A percentile compares a stretch with the other conserved stretches of the same genome.
phyloP scores from a whole-genome alignment of 2,329 filamentous ascomycete genomes.

The Diaporthe vexans region DNA sequence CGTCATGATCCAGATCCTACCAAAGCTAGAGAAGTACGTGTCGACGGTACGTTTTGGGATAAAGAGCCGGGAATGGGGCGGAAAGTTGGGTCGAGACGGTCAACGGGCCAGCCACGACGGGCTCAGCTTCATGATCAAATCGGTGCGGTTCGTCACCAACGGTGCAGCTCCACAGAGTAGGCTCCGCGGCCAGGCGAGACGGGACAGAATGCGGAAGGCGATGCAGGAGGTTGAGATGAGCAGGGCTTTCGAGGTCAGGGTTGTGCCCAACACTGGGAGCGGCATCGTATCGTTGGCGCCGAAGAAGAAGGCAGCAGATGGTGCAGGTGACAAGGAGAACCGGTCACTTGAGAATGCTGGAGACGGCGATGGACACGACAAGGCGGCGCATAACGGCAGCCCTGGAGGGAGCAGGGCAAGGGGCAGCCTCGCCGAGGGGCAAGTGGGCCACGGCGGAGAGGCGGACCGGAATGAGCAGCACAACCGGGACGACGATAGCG shows the following conservation, averaged over 20 bases:
- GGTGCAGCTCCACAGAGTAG: slow-evolving; percentile 74
- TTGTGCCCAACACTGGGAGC: slow-evolving; percentile 45
- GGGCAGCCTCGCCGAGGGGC: not conserved
- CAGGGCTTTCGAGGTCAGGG: slow-evolving; percentile 50
- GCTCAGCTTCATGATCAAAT: slow-evolving; percentile 87
- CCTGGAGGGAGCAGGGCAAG: slow-evolving; percentile 32
- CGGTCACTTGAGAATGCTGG: slow-evolving; percentile 13
- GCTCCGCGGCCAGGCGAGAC: slow-evolving; percentile 67
- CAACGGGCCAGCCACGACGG: slow-evolving; percentile 77
- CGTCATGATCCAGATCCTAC: slow-evolving; percentile 87
- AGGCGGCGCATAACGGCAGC: slow-evolving; percentile 3
- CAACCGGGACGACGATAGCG: slow-evolving; percentile 41
- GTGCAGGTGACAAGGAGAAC: slow-evolving; percentile 41
- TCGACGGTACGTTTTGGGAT: slow-evolving; percentile 84
- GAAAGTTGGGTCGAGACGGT: slow-evolving; percentile 59
- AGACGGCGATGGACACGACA: slow-evolving; percentile 5
- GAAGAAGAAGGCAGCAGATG: slow-evolving; percentile 36
- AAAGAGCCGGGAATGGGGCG: slow-evolving; percentile 83
- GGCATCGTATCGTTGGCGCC: slow-evolving; percentile 7
- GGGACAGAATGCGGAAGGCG: slow-evolving; percentile 70
- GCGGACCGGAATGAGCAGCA: slow-evolving; percentile 33
- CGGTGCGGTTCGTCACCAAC: slow-evolving; percentile 86
- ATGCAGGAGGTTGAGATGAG: slow-evolving; percentile 65
- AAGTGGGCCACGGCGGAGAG: slow-evolving; percentile 11
- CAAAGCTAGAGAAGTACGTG: slow-evolving; percentile 81